Percentiles rank a stretch among this genome's conserved stretches.
These are phyloP conservation scores for Tillandsia leiboldiana DNA, from an alignment of 176 grass and related monocot genomes.

Conservation along the genomic window DNA sequence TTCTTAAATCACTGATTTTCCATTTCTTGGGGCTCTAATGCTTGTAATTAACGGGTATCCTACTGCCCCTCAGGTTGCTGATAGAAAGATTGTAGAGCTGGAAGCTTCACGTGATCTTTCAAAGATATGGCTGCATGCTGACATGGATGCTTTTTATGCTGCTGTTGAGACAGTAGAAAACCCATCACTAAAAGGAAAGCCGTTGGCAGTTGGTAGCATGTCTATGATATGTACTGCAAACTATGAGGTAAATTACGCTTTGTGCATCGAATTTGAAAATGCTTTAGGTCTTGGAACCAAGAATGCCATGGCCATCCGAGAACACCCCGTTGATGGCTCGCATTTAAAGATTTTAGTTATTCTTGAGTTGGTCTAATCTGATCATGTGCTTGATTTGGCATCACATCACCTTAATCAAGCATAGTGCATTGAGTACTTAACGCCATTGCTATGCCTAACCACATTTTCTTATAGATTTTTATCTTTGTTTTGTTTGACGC, in stretches of 20 bases:
- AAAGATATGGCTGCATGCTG: slow-evolving; percentile 89
- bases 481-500: slow-evolving; percentile 17
- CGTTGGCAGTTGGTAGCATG: slow-evolving; percentile 81
- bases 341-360: not conserved
- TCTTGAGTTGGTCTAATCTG: not conserved
- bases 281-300: not conserved
- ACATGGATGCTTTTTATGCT: slow-evolving; percentile 98
- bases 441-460: not conserved
- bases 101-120: slow-evolving; percentile 83
- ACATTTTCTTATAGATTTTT: not conserved
- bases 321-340: not conserved
- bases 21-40: not conserved
- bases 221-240: slow-evolving; percentile 98
- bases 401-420: not conserved
- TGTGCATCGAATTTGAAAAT: not conserved
- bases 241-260: slow-evolving; percentile 60
- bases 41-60: not conserved
- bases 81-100: slow-evolving; percentile 70
- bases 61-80: slow-evolving; percentile 40
- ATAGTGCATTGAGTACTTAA: not conserved
- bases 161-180: slow-evolving; percentile 83
- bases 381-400: not conserved
- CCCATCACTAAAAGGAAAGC: slow-evolving; percentile 79
- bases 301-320: not conserved
- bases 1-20: too few species aligned